A percentile compares a stretch with the other conserved stretches of the same genome.
These are phyloP conservation scores for Hymenoscyphus fraxineus DNA, from an alignment of 2,329 filamentous ascomycete species.

Conservation along the genomic window DNA sequence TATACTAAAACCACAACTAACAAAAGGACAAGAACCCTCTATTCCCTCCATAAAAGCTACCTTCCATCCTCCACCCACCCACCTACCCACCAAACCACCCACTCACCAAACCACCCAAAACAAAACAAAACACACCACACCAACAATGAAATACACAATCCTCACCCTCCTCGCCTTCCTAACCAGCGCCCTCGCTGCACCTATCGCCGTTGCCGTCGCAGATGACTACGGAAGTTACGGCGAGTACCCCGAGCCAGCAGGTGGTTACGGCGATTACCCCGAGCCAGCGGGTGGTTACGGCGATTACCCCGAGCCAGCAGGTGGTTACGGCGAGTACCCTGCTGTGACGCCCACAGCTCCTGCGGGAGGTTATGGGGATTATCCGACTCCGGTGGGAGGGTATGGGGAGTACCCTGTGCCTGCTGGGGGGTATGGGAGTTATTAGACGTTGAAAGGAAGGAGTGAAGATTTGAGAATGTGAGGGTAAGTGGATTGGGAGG, in stretches of 20 bases:
- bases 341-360: neutral
- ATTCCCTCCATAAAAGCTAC: neutral
- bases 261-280: neutral
- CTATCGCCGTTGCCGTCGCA: neutral
- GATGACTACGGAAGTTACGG: neutral
- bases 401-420: neutral
- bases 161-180: neutral
- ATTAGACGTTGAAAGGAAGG: neutral
- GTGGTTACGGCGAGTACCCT: neutral
- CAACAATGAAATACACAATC: neutral
- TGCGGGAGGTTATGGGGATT: conserved; percentile 6
- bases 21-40: neutral
- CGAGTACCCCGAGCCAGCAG: neutral
- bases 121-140: neutral
- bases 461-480: neutral
- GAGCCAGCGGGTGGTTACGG: neutral
- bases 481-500: neutral
- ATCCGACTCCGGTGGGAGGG: neutral
- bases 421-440: conserved; percentile 3
- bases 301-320: neutral
- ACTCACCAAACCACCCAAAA: neutral
- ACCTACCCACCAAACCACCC: neutral
- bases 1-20: neutral
- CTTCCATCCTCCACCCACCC: neutral
- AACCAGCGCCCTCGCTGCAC: neutral